A percentile compares a stretch with the other conserved stretches of the same genome.
These are phyloP conservation scores for Leucogyrophana mollusca DNA, from an alignment of 768 basidiomycete genomes.

Conservation along the genomic window DNA sequence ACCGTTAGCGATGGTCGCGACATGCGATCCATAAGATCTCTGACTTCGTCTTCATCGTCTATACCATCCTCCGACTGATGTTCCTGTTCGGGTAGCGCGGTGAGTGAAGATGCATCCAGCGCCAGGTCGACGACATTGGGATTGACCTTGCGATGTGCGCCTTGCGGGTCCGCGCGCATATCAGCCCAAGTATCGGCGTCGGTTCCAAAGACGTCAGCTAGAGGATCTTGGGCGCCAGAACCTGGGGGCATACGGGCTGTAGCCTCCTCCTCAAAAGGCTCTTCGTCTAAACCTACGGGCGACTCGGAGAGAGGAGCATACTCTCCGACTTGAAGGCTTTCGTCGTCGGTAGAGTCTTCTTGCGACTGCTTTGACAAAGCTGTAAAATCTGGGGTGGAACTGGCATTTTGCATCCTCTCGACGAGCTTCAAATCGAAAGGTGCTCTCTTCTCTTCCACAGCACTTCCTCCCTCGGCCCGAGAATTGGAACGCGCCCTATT, in stretches of 20 bases:
- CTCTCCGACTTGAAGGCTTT: conserved; percentile 19
- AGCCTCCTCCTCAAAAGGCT: conserved; percentile 35
- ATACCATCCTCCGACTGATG: conserved; percentile 28
- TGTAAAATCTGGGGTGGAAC: conserved; percentile 29
- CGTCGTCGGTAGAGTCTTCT: conserved; percentile 25
- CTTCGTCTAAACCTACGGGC: conserved; percentile 24
- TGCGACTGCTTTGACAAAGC: conserved; percentile 16
- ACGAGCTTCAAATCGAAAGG: conserved; percentile 54
- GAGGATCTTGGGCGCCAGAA: conserved; percentile 43
- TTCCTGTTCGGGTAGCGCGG: conserved; percentile 22
- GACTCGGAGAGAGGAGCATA: conserved; percentile 30
- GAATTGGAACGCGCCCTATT: conserved; percentile 22
- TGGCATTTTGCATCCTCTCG: conserved; percentile 44
- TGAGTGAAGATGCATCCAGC: conserved; percentile 42
- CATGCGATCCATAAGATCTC: conserved; percentile 40
- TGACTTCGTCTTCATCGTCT: conserved; percentile 29
- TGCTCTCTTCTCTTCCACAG: conserved; percentile 29
- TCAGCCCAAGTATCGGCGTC: conserved; percentile 65
- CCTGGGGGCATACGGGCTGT: conserved; percentile 38
- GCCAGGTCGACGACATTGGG: conserved; percentile 54
- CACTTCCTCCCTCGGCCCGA: conserved; percentile 16
- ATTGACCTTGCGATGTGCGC: conserved; percentile 29
- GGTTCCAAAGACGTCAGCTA: conserved; percentile 63
- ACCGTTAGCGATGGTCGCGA: conserved; percentile 31
- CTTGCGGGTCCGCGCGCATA: conserved; percentile 38